Evolutionary conservation across 148 eudicot species (phyloP), one percentile per base, ranked within the genome.

Genomic region (Rhododendron ferrugineum): DNA sequence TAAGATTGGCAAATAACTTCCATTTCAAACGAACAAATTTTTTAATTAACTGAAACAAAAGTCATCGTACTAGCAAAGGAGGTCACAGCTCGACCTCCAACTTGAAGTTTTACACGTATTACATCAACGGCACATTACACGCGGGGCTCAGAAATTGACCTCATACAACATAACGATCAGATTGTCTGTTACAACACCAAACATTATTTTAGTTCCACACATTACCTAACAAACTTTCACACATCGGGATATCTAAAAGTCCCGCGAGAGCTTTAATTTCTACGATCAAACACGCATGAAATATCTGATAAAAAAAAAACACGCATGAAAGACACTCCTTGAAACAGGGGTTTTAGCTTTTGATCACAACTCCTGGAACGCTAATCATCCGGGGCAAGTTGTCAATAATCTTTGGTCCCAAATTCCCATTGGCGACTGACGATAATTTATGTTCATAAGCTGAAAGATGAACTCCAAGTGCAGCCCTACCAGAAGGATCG

Each of bases 401-500:
- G 44, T 47, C 34, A 3, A 83, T 83, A 28, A 68, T 47, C 44
- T 83, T 23, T 5, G 79, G 58, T 72, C 64, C 66, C 79, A 73
- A 83, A 11, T 32, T 68, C 5, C 46, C 79, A 6, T 62, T 72
- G 16, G 80, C 37, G 4, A 3, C 80, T 36, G 85, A 37, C 0
- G 80, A 49, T 30, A 34, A 70, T 10, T 86, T 76, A 13, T 87
- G 54, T 8, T 84, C 83, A 46, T 87, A 83, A 26, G 88, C 86
- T 28, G 86, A 87, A 20, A 84, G 80, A 74, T 96, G 99, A 13
- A 96, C 95, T 37, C 98, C 98, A 1, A 88, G 86, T 32, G 99
- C 98, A 28, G 98, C 98, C 87, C 99, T 87, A 18, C 99, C 99
- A 0, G 99, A 96, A 26, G 99, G 99, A 81, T 96, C 99, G 0